phyloP scores from a whole-genome alignment of 345 rosid genomes.

The Brassica juncea region DNA sequence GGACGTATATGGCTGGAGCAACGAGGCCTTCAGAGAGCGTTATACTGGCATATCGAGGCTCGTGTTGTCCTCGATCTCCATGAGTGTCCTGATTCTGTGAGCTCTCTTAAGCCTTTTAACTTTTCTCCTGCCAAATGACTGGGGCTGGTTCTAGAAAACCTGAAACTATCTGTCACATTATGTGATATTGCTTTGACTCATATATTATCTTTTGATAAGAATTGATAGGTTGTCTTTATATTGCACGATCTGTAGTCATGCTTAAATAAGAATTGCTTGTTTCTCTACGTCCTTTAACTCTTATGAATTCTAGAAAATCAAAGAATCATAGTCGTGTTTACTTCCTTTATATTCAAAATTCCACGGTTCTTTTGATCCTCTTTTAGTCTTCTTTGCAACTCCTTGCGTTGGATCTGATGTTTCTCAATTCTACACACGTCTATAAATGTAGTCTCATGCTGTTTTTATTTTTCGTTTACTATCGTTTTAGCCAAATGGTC shows the following conservation, averaged over 20 bases:
- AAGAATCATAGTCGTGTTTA: background rate
- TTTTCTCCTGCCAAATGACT: background rate
- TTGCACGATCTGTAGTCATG: background rate
- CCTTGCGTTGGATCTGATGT: background rate
- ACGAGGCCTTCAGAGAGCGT: slow-evolving; percentile 85
- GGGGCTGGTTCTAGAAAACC: background rate
- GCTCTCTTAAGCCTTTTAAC: slow-evolving; percentile 21
- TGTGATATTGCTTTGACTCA: background rate
- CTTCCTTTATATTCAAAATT: background rate
- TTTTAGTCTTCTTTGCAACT: background rate
- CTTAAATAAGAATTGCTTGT: background rate
- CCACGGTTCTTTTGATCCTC: background rate
- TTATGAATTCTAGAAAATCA: too few relatives aligned
- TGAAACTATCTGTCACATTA: slow-evolving; percentile 1
- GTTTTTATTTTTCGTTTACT: background rate
- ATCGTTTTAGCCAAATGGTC: slow-evolving; percentile 55
- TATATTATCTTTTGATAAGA: background rate
- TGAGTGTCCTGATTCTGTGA: slow-evolving; percentile 67
- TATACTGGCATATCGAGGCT: slow-evolving; percentile 99
- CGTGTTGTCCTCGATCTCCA: slow-evolving; percentile 93
- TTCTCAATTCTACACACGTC: background rate
- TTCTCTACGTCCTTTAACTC: too few relatives aligned
- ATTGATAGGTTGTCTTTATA: background rate
- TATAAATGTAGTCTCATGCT: background rate
- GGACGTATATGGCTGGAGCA: slow-evolving; percentile 98